Percentiles rank a stretch among this genome's conserved stretches.
These are phyloP conservation scores for Polygonum maritimum DNA, from an alignment of 148 eudicot genomes.

Conservation along the genomic window DNA sequence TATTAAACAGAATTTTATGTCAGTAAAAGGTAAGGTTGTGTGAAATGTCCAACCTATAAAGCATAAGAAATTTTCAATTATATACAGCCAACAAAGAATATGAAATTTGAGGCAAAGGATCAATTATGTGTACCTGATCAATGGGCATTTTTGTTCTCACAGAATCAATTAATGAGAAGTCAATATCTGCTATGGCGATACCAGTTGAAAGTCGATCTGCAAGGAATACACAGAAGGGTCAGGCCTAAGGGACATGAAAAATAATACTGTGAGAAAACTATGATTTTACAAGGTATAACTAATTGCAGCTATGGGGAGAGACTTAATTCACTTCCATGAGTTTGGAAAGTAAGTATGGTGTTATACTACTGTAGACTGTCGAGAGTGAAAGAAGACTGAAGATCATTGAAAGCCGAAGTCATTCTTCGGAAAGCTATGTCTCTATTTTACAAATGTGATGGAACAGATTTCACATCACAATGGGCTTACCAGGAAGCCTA, in stretches of 20 bases:
- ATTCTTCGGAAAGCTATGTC: background rate
- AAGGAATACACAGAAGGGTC: slow-evolving; percentile 11
- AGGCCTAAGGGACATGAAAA: background rate
- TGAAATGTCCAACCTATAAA: background rate
- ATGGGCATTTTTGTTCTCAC: slow-evolving; percentile 88
- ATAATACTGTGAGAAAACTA: background rate
- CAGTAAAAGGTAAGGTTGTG: background rate
- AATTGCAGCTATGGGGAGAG: background rate
- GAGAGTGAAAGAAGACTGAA: background rate
- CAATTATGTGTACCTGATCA: slow-evolving; percentile 37
- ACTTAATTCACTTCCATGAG: background rate
- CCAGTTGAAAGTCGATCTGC: slow-evolving; percentile 82
- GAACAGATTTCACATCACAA: slow-evolving; percentile 3
- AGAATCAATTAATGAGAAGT: slow-evolving; percentile 57
- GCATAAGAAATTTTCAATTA: background rate
- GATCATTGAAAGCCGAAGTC: background rate
- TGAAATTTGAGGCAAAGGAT: background rate
- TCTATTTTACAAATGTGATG: background rate
- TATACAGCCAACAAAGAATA: too few relatives aligned
- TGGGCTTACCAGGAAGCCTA: slow-evolving; percentile 61
- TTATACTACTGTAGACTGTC: background rate
- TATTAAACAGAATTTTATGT: background rate
- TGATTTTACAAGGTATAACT: background rate
- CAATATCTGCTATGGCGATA: slow-evolving; percentile 79
- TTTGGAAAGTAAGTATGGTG: background rate